These are phyloP conservation scores for Nitzschia sp. DNA, from an alignment of 108 stramenopile genomes.

Conservation along the genomic window DNA sequence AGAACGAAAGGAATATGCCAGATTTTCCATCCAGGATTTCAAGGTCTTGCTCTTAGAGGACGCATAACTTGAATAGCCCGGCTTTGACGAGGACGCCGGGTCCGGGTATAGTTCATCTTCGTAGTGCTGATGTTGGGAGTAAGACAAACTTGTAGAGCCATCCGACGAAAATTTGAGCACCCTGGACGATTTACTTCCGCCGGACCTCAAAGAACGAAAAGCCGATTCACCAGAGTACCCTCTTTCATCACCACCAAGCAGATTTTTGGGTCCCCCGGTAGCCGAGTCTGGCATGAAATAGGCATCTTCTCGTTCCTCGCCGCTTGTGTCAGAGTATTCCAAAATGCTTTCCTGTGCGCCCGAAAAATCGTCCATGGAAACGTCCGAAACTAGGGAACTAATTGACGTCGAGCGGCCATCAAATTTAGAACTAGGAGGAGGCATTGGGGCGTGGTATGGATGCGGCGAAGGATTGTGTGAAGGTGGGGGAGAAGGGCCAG, in stretches of 20 bases:
- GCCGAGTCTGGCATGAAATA: conserved; percentile 31
- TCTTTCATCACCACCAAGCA: background rate
- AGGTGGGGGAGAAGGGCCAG: background rate
- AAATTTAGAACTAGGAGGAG: background rate
- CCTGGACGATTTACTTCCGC: conserved; percentile 17
- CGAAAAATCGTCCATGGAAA: conserved; percentile 30
- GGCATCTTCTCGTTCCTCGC: conserved; percentile 30
- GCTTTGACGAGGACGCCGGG: background rate
- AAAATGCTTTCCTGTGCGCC: conserved; percentile 24
- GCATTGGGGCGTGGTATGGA: conserved; percentile 22
- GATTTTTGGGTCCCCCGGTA: conserved; percentile 11
- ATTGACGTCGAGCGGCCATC: conserved; percentile 12
- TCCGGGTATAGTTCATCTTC: too few relatives aligned
- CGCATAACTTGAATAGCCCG: background rate
- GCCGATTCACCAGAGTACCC: conserved; percentile 23
- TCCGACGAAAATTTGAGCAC: conserved; percentile 19
- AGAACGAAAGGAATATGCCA: conserved; percentile 31
- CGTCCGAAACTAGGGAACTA: conserved; percentile 25
- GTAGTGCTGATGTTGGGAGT: too few relatives aligned
- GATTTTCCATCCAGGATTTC: conserved; percentile 20
- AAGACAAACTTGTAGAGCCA: too few relatives aligned
- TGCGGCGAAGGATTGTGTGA: conserved; percentile 12
- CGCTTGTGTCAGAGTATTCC: conserved; percentile 47
- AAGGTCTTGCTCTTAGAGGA: conserved; percentile 1
- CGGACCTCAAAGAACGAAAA: conserved; percentile 22